Base-by-base conservation (phyloP, 2,329 filamentous ascomycete species). In the Diplodia scrobiculata region DNA sequence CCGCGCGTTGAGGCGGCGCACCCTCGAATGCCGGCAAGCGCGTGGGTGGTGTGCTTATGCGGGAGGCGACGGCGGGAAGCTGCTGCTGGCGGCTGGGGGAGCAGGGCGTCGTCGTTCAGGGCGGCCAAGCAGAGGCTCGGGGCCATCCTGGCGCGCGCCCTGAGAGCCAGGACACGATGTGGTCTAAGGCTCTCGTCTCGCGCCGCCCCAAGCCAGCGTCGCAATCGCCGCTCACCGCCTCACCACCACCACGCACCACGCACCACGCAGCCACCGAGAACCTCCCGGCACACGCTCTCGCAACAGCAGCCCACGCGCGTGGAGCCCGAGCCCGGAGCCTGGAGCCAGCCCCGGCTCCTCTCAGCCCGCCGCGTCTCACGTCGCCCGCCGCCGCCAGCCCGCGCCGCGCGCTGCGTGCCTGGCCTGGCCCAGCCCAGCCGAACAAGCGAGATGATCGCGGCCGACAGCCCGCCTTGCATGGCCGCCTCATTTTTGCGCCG, bases 401-500 rank as follows among this genome's bases (percentile, higher is more conserved):
- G 41, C 29, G 27, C 59, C 47, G 59, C 60, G 59, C 60, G 60
- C 60, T 52, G 48, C 50, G 58, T 62, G 58, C 60, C 48, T 63
- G 47, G 60, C 32, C 19, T 25, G 25, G 25, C 25, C 25, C 25
- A 25, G 3, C 25, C 25, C 25, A 25, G 25, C 25, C 13, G 6
- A 27, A n/a, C 45, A 63, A 63, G 59, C 59, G 59, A 63, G 59
- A 63, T 52, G 59, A 51, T 63, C 55, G 55, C 55, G 55, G 55
- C 55, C 25, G n/a, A 41, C n/a, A 41, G 55, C 55, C 27, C 58
- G 58, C 58, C 58, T 62, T 62, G 60, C 60, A 53, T 63, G 48
- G 48, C 34, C 47, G 60, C 60, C 60, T 63, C 60, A 63, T 63
- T 63, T 52, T 63, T 63, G 60, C 58, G 58, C 54, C 25, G 54